Base-by-base conservation (phyloP, 495 filamentous ascomycete species). In the Aspergillus asperescens region DNA sequence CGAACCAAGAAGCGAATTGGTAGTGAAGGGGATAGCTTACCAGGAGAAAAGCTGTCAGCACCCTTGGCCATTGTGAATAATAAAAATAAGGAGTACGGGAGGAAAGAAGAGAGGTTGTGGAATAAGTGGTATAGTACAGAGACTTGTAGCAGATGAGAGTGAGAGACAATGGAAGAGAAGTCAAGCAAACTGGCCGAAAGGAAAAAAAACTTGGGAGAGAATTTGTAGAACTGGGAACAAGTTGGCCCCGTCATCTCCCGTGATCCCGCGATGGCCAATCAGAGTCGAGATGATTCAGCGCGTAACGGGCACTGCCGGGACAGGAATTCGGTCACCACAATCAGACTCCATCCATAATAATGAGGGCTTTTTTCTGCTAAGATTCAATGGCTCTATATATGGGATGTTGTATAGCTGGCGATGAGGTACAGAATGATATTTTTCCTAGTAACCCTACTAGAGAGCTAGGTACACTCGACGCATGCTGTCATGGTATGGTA, bases 21-120 rank as follows among this genome's bases (percentile, higher is more conserved):
- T 56, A 48, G 16, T 52, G 41, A 43, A 44, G 54, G 44, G 53
- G 50, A 37, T 45, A 54, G 62, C 72, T 70, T 73, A 75, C 72
- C 72, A 46, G 66, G 67, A 66, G 69, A 62, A 70, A 74, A 71
- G 60, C 52, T 59, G 64, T 61, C 68, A 52, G 22, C 46, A 22
- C 46, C 46, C 63, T 70, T 74, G 61, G 68, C 65, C 75, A 76
- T 78, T 70, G 58, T 72, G 71, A 67, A 74, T 76, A 67, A 55
- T 72, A 71, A 67, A 64, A 52, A 40, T 52, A 52, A 39, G 42
- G n/a, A 40, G 56, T 52, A 56, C 50, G 48, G 55, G 55, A 49
- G 65, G 54, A 58, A 55, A 45, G 43, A 45, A 52, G 63, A 57
- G 58, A 50, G 47, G 67, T 61, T 46, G 49, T 44, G 56, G 59